phyloP scores from a whole-genome alignment of 2,329 filamentous ascomycete genomes.

The Beauveria caledonica region DNA sequence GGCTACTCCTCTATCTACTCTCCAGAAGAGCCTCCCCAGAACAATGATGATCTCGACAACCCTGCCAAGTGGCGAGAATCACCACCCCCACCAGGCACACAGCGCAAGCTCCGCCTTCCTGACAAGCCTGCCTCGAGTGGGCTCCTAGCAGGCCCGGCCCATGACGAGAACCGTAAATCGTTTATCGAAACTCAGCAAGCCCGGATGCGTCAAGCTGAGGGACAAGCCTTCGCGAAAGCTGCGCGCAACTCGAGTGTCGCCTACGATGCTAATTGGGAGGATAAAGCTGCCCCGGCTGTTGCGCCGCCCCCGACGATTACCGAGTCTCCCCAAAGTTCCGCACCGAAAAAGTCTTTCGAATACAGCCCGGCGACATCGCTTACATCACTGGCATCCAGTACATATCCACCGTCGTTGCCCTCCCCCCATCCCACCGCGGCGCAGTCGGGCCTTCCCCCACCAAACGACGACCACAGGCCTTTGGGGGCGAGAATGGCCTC shows the following conservation, averaged over 20 bases:
- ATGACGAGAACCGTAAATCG: constrained; percentile 47
- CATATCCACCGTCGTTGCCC: constrained; percentile 18
- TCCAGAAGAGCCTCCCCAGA: constrained; percentile 11
- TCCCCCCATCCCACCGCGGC: constrained; percentile 10
- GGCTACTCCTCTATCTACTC: constrained; percentile 33
- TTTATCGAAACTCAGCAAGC: constrained; percentile 52
- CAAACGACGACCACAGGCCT: constrained; percentile 21
- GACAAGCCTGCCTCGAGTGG: constrained; percentile 28
- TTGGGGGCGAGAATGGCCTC: constrained; percentile 26
- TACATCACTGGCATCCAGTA: constrained; percentile 24
- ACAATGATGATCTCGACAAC: constrained; percentile 12
- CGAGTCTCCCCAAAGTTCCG: constrained; percentile 22
- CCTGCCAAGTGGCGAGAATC: constrained; percentile 13
- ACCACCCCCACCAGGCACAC: constrained; percentile 14
- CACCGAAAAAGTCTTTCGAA: constrained; percentile 21
- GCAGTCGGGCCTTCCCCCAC: constrained; percentile 19
- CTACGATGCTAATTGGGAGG: constrained; percentile 26
- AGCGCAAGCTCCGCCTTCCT: constrained; percentile 21
- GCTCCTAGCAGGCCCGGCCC: constrained; percentile 33
- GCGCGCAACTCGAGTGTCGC: constrained; percentile 26
- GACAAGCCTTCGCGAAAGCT: constrained; percentile 48
- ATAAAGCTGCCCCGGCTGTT: constrained; percentile 16
- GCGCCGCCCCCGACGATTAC: constrained; percentile 11
- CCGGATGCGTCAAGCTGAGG: constrained; percentile 54
- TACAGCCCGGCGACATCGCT: constrained; percentile 35